A percentile compares a stretch with the other conserved stretches of the same genome.
Conservation (phyloP, 192 early-diverging fungal genomes). For the Mortierella antarctica region DNA sequence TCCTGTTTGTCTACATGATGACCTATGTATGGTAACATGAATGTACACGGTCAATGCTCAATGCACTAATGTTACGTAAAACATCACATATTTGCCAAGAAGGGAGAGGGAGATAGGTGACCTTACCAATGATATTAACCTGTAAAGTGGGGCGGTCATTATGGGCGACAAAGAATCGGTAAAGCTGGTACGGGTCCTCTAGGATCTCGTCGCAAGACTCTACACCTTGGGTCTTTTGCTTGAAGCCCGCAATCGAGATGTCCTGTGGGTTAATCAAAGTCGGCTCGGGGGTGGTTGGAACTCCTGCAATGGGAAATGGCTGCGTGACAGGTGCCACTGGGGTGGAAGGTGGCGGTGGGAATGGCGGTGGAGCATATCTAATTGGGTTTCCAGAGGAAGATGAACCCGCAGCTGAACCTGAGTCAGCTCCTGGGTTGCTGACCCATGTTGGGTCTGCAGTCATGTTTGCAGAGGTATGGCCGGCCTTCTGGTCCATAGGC, state of each 20-base stretch:
- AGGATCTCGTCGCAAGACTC: constrained; percentile 29
- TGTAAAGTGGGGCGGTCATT: constrained; percentile 48
- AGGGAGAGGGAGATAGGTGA: background rate
- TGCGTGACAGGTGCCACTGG: background rate
- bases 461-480: too few species aligned
- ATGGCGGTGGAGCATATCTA: constrained; percentile 11
- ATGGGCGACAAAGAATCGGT: constrained; percentile 53
- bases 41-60: background rate
- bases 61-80: background rate
- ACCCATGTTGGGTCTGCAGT: background rate
- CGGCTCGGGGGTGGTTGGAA: constrained; percentile 10
- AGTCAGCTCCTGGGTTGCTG: background rate
- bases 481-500: too few species aligned
- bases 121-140: constrained; percentile 34
- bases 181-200: constrained; percentile 45
- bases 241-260: constrained; percentile 43
- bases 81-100: background rate
- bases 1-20: constrained; percentile 28
- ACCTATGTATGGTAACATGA: constrained; percentile 12
- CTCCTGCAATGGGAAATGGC: constrained; percentile 22
- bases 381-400: too few species aligned
- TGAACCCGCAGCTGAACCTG: background rate
- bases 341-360: constrained; percentile 5
- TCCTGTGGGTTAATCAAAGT: constrained; percentile 33
- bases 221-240: constrained; percentile 7